A percentile compares a stretch with the other conserved stretches of the same genome.
These are phyloP conservation scores for Petasospora rhodanensis DNA, from an alignment of 1,139 yeast genomes.

Conservation along the genomic window DNA sequence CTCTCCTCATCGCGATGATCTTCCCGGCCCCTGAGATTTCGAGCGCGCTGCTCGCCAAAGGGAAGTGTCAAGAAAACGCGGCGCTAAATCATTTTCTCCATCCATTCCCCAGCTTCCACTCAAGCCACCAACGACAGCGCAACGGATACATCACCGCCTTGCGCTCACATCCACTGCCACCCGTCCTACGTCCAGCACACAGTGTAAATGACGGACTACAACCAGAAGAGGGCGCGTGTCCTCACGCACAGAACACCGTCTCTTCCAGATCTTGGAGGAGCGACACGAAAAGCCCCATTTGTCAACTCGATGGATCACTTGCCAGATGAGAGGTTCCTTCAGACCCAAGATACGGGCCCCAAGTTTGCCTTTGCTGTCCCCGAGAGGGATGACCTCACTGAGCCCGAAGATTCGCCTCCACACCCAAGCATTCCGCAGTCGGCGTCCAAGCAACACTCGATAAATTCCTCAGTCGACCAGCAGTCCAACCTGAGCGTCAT, in stretches of 20 bases:
- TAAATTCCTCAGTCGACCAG: slow-evolving; percentile 9
- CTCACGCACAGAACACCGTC: slow-evolving; percentile 13
- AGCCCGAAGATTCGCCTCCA: neutral
- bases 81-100: neutral
- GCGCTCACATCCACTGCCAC: too few species aligned
- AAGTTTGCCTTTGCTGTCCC: slow-evolving; percentile 7
- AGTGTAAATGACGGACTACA: neutral
- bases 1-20: too few species aligned
- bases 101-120: neutral
- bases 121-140: too few species aligned
- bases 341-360: neutral
- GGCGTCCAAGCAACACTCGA: slow-evolving; percentile 3
- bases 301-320: slow-evolving; percentile 1
- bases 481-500: slow-evolving; percentile 21
- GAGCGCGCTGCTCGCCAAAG: too few species aligned
- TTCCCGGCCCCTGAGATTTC: too few species aligned
- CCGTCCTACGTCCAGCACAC: neutral
- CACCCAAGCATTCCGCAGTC: slow-evolving; percentile 7
- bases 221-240: slow-evolving; percentile 3
- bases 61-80: too few species aligned
- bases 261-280: slow-evolving; percentile 7
- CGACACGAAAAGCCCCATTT: slow-evolving; percentile 4
- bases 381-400: neutral
- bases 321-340: neutral
- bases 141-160: too few species aligned